Conservation (phyloP, 2,329 filamentous ascomycete species). For the Arthrobotrys conoides region DNA sequence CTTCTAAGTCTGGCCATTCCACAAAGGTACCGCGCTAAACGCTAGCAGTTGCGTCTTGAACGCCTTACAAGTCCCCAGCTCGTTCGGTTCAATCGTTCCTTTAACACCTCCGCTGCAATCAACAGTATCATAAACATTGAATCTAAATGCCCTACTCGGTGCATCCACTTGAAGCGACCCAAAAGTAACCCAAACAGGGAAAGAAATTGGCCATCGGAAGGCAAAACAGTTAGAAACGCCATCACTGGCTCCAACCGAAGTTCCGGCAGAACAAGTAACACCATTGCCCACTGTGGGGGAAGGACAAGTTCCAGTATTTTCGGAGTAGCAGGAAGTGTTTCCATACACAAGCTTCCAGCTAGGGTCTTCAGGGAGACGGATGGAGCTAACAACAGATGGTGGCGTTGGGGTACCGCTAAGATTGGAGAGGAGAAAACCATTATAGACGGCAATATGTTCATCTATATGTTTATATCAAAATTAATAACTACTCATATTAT, state of each 20-base stretch:
- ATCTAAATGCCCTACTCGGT: slow-evolving; percentile 52
- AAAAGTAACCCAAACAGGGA: slow-evolving; percentile 36
- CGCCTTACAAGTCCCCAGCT: slow-evolving; percentile 52
- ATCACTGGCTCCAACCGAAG: slow-evolving; percentile 23
- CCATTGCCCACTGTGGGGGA: slow-evolving; percentile 15
- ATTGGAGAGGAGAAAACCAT: slow-evolving; percentile 47
- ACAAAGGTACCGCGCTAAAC: slow-evolving; percentile 46
- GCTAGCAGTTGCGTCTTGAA: slow-evolving; percentile 47
- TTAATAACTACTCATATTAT: background rate
- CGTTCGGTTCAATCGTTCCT: slow-evolving; percentile 34
- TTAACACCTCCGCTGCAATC: slow-evolving; percentile 41
- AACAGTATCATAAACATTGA: slow-evolving; percentile 44
- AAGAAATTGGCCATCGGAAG: slow-evolving; percentile 46
- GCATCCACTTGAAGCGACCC: slow-evolving; percentile 30
- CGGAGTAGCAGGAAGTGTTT: slow-evolving; percentile 51
- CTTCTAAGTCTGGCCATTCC: slow-evolving; percentile 49
- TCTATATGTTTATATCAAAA: slow-evolving; percentile 20
- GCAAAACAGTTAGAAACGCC: slow-evolving; percentile 45
- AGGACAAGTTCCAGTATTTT: slow-evolving; percentile 18
- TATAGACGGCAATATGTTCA: slow-evolving; percentile 54
- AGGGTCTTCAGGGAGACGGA: slow-evolving; percentile 35
- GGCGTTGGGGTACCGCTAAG: slow-evolving; percentile 48
- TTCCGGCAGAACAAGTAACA: slow-evolving; percentile 8
- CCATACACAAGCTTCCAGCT: slow-evolving; percentile 44
- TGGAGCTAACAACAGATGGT: slow-evolving; percentile 25